phyloP scores from a whole-genome alignment of 495 filamentous ascomycete genomes.

The Tuber aestivum region DNA sequence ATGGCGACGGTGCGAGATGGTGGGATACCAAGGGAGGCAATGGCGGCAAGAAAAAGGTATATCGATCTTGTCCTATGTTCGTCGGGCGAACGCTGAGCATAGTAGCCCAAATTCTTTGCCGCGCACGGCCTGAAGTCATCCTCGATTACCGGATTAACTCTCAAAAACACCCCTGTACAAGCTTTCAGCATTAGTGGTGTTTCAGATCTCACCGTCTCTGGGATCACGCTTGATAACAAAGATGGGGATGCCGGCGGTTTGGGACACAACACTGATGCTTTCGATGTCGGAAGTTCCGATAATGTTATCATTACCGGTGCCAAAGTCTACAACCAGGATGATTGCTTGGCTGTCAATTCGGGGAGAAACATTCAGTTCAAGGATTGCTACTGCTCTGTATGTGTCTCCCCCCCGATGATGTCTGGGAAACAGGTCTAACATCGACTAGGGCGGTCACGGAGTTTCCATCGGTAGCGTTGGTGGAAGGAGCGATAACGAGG shows the following conservation, averaged over 20 bases:
- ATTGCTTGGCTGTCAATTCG: slow-evolving; percentile 60
- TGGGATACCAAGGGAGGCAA: slow-evolving; percentile 53
- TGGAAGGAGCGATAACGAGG: slow-evolving; percentile 56
- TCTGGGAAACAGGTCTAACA: slow-evolving; percentile 45
- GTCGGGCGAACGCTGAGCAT: background rate
- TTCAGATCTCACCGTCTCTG: slow-evolving; percentile 39
- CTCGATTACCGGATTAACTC: slow-evolving; percentile 44
- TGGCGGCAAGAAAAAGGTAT: slow-evolving; percentile 51
- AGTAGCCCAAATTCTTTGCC: slow-evolving; percentile 51
- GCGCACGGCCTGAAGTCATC: slow-evolving; percentile 47
- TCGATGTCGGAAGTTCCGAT: slow-evolving; percentile 53
- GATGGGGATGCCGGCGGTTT: slow-evolving; percentile 49
- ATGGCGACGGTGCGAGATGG: slow-evolving; percentile 49
- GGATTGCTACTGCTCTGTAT: slow-evolving; percentile 27
- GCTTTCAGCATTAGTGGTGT: slow-evolving; percentile 53
- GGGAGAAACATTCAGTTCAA: slow-evolving; percentile 45
- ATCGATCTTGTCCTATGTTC: background rate
- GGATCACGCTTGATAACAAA: slow-evolving; percentile 58
- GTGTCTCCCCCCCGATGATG: slow-evolving; percentile 49
- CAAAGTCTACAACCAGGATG: slow-evolving; percentile 58
- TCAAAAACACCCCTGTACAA: slow-evolving; percentile 59
- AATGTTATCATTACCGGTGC: slow-evolving; percentile 54
- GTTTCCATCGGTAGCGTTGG: slow-evolving; percentile 65
- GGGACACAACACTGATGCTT: slow-evolving; percentile 63
- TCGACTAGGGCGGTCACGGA: slow-evolving; percentile 59